Percentiles rank a stretch among this genome's conserved stretches.
Evolutionary conservation across 805 yeast species (phyloP).

Genomic region (Saturnispora saitoi): DNA sequence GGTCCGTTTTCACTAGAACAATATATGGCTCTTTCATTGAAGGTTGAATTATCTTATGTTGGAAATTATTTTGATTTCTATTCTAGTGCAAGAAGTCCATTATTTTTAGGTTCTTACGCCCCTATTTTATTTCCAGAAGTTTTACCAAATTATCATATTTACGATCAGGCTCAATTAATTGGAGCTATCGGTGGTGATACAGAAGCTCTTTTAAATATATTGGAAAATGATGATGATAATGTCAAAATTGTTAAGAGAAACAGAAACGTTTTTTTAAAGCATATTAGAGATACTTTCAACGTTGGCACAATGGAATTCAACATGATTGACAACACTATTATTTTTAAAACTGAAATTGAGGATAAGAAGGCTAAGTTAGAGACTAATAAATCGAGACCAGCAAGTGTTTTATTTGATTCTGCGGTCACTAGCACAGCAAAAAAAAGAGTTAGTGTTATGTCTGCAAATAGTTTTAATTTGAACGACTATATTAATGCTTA

Average conservation of each 20-base stretch:
- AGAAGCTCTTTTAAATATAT: conserved; percentile 11
- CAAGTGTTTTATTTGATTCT: conserved; percentile 29
- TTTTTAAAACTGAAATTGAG: conserved; percentile 41
- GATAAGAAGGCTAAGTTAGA: neutral
- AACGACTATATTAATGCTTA: conserved; percentile 25
- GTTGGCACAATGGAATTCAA: conserved; percentile 50
- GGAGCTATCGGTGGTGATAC: conserved; percentile 42
- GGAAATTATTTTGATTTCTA: conserved; percentile 38
- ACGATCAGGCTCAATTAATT: conserved; percentile 42
- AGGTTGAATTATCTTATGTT: conserved; percentile 49
- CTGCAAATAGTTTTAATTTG: conserved; percentile 27
- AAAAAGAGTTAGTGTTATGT: conserved; percentile 29
- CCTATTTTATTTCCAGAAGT: conserved; percentile 58
- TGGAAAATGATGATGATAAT: conserved; percentile 2
- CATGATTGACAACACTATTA: conserved; percentile 40
- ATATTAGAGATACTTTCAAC: conserved; percentile 56
- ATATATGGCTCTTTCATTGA: conserved; percentile 57
- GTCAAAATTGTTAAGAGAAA: conserved; percentile 6
- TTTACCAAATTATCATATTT: conserved; percentile 47
- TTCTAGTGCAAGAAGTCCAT: conserved; percentile 43
- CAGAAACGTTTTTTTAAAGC: conserved; percentile 43
- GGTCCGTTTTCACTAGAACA: conserved; percentile 40
- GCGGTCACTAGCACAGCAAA: conserved; percentile 10
- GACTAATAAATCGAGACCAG: conserved; percentile 23
- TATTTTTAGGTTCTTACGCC: conserved; percentile 53